Evolutionary conservation across 2,329 filamentous ascomycete genomes (phyloP).

Genomic region (Chrysosphaeria jannelii): DNA sequence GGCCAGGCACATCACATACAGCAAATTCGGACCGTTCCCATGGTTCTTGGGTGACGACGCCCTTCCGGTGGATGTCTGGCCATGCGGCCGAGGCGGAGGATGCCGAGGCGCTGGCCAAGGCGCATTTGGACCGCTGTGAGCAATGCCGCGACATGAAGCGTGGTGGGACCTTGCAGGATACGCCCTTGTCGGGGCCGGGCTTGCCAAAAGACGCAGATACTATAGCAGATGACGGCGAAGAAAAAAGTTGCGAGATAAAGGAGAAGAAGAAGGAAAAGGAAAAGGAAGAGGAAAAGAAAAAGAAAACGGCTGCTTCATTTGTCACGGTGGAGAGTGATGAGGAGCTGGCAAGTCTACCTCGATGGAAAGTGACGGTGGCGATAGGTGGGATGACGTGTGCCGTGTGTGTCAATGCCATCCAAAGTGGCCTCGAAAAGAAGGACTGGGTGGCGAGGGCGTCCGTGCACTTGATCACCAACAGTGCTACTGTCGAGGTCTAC

Average conservation of each 20-base stretch:
- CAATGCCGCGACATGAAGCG: slow-evolving; percentile 12
- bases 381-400: slow-evolving; percentile 49
- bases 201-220: no score
- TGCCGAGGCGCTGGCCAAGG: slow-evolving; percentile 4
- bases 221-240: no score
- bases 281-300: neutral
- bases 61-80: no score
- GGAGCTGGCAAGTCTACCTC: slow-evolving; percentile 6
- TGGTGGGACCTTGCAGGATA: no score
- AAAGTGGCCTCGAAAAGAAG: slow-evolving; percentile 22
- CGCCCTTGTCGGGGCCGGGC: no score
- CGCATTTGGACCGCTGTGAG: slow-evolving; percentile 14
- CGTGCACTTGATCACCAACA: slow-evolving; percentile 38
- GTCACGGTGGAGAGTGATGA: slow-evolving; percentile 10
- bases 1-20: no score
- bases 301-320: slow-evolving; percentile 5
- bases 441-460: slow-evolving; percentile 25
- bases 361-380: slow-evolving; percentile 23
- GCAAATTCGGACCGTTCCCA: no score
- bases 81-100: no score
- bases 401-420: slow-evolving; percentile 33
- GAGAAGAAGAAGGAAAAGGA: neutral
- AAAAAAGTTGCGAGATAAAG: no score
- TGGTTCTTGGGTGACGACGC: no score
- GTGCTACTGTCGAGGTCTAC: slow-evolving; percentile 26